phyloP scores from a whole-genome alignment of 2,329 filamentous ascomycete species.

The Trichoderma atroviride region DNA sequence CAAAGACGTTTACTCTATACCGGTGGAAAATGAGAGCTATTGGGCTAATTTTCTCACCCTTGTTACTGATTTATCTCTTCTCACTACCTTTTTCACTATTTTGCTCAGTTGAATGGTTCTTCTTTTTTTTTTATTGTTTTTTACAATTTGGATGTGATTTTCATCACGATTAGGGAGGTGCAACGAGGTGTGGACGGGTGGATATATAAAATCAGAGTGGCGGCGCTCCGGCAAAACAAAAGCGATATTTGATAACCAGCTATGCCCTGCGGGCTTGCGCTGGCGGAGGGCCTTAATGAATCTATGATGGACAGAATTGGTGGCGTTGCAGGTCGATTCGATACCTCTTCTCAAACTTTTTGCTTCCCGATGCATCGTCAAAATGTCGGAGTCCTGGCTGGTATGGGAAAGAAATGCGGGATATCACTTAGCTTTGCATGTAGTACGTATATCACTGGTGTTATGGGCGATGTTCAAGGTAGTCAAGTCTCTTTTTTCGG shows the following conservation, averaged over 20 bases:
- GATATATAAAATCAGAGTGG: background rate
- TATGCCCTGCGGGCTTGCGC: conserved; percentile 17
- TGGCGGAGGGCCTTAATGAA: conserved; percentile 25
- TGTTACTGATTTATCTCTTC: background rate
- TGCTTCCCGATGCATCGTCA: background rate
- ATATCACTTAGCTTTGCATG: conserved; percentile 3
- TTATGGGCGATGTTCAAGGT: conserved; percentile 8
- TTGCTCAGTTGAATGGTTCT: background rate
- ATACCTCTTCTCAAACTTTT: background rate
- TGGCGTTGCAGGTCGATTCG: conserved; percentile 16
- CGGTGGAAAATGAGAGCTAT: conserved; percentile 1
- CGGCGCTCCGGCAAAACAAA: conserved; percentile 19
- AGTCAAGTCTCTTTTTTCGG: background rate
- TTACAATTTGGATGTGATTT: background rate
- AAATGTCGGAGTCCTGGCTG: conserved; percentile 2
- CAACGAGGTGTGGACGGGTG: background rate
- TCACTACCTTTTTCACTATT: background rate
- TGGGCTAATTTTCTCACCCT: background rate
- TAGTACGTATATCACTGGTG: conserved; percentile 14
- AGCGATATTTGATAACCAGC: conserved; percentile 8
- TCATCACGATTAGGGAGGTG: background rate
- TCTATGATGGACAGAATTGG: conserved; percentile 20
- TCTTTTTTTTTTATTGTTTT: background rate
- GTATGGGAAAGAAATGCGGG: background rate
- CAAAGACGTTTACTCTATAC: background rate